Evolutionary conservation across 371 early-diverging fungal genomes (phyloP).

Genomic region (Mucor sp.): DNA sequence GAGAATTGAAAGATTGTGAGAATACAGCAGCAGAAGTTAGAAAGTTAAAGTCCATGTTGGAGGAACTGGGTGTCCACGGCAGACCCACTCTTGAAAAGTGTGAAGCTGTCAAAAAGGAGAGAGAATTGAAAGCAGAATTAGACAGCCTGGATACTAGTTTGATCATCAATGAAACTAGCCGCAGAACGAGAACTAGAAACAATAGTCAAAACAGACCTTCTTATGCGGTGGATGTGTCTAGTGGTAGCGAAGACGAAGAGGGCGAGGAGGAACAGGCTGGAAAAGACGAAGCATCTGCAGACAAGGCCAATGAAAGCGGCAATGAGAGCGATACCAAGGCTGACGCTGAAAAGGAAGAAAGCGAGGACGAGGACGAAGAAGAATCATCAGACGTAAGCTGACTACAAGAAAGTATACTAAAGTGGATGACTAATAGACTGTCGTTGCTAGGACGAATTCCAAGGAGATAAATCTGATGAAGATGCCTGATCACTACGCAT

Average conservation of each 20-base stretch:
- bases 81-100: constrained; percentile 50
- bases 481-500: neutral
- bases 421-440: neutral
- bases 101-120: constrained; percentile 39
- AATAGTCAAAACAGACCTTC: constrained; percentile 3
- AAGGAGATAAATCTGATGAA: neutral
- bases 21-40: constrained; percentile 17
- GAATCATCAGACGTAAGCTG: neutral
- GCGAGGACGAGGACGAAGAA: constrained; percentile 1
- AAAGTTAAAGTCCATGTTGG: constrained; percentile 20
- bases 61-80: constrained; percentile 31
- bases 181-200: constrained; percentile 16
- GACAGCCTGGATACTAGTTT: constrained; percentile 37
- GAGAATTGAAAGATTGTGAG: constrained; percentile 34
- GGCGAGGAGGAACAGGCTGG: constrained; percentile 15
- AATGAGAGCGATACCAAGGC: neutral
- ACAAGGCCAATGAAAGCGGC: neutral
- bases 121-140: constrained; percentile 45
- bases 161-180: constrained; percentile 26
- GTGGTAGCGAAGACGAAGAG: constrained; percentile 34
- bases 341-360: neutral
- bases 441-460: neutral
- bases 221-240: constrained; percentile 14
- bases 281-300: neutral
- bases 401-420: neutral